Base-by-base conservation (phyloP, 1,284 basidiomycete species). In the Termitomyces sp. region DNA sequence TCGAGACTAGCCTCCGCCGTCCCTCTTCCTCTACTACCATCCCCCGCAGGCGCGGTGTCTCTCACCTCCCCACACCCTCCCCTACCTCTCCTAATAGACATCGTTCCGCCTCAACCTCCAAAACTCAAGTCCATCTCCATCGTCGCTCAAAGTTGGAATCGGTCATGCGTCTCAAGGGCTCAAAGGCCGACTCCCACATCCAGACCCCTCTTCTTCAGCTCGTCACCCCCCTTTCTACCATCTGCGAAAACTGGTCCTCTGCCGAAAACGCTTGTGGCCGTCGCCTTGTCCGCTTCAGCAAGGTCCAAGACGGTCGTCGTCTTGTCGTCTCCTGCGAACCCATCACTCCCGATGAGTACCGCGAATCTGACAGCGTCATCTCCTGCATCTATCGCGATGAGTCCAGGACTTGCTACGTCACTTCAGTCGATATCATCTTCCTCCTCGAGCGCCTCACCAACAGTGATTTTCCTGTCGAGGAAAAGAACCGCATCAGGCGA, bases 341-440 rank as follows among this genome's bases (percentile, higher is more conserved):
- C 19, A 79, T 90, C 64, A 63, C 68, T 0, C 83, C 82, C 55
- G 76, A 84, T 31, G 81, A 84, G 12, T 90, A 86, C 62, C 65
- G 62, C 52, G 74, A 77, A 52, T 61, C 68, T 26, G 83, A 84
- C 64, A 80, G 78, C 58, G 85, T 90, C 61, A 81, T 91, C 56
- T 96, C 92, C 0, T 98, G 95, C 77, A 96, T 98, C 68, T 92
- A 88, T 67, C 85, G 91, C 55, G 82, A 88, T 52, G 87, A 91
- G 54, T 83, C 80, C 42, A 83, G 88, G 61, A 76, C 84, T 24
- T 95, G 85, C 73, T 95, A 85, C 69, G 86, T 94, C 61, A 98
- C 95, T 12, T 96, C 93, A 0, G 95, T 98, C 58, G 95, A 98
- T 69, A 86, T 94, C 67, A 96, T 98, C 67, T 92, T 90, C 68